Base-by-base conservation (phyloP, 352 stramenopile species). In the Phytopythium delawarense region DNA sequence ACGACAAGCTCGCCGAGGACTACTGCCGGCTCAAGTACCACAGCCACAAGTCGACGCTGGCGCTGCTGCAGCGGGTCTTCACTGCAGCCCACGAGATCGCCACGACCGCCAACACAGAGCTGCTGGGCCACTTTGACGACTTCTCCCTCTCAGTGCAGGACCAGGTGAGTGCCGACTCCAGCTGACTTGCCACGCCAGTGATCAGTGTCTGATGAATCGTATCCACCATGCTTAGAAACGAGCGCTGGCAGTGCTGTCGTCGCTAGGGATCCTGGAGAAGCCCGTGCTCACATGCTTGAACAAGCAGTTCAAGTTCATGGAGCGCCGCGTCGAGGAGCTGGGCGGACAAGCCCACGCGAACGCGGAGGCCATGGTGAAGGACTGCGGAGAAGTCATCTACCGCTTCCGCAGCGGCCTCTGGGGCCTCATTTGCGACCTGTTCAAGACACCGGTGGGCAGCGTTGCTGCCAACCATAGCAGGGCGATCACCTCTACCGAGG, bases 401-500 rank as follows among this genome's bases (percentile, higher is more conserved):
- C 78, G 81, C 20, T 92, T 94, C 63, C 76, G 78, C 18, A 88
- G 65, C 34, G 79, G 84, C 0, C 60, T 94, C 9, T 92, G 84
- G 84, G 67, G 73, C 8, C 81, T 92, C 15, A 83, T 92, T 39
- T 92, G 83, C 58, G 82, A 94, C 25, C 55, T 88, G 8, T 91
- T 94, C 64, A 84, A 86, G 64, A 71, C 75, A 0, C 57, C 75
- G n/a, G 61, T 70, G 11, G 54, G 59, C 20, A 75, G 66, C 37
- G 62, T 61, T 2, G 64, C 57, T 20, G 61, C 50, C 11, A 56
- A 18, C 12, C 69, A 53, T 16, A 70, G 55, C 32, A 74, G 60
- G 39, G 37, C 57, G 4, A 77, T 90, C 37, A 88, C 76, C 2
- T 91, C 85, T 0, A 64, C 75, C 11, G 83, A 94, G 48, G 83